These are phyloP conservation scores for Neonectria faginata DNA, from an alignment of 2,329 filamentous ascomycete genomes.

Conservation along the genomic window DNA sequence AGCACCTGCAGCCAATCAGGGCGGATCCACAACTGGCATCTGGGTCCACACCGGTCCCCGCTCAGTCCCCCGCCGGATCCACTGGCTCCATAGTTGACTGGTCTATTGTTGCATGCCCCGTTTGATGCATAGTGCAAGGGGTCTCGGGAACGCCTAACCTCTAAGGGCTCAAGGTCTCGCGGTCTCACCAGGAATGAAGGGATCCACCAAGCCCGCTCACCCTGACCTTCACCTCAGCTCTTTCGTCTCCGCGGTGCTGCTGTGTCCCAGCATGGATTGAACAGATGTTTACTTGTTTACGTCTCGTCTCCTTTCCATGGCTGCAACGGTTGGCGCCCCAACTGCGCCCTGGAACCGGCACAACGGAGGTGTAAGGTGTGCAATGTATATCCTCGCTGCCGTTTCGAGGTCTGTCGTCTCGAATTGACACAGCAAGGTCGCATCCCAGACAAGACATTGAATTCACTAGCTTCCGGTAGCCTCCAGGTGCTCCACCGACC, in stretches of 20 bases:
- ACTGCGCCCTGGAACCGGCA: background rate
- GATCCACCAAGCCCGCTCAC: conserved; percentile 18
- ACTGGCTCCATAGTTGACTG: conserved; percentile 9
- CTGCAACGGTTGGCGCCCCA: background rate
- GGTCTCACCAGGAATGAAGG: conserved; percentile 41
- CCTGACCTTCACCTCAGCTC: conserved; percentile 29
- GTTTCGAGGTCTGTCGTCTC: background rate
- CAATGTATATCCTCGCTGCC: background rate
- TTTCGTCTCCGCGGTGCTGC: conserved; percentile 6
- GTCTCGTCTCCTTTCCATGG: background rate
- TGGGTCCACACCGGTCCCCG: background rate
- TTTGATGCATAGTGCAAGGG: conserved; percentile 23
- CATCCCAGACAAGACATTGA: conserved; percentile 28
- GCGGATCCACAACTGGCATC: background rate
- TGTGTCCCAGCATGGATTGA: conserved; percentile 19
- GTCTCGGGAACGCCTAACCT: conserved; percentile 47
- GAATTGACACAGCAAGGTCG: conserved; percentile 3
- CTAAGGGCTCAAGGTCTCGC: conserved; percentile 47
- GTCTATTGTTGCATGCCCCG: background rate
- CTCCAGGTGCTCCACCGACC: conserved; percentile 25
- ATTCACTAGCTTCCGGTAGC: conserved; percentile 33
- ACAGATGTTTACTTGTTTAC: conserved; percentile 8
- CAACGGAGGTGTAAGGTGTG: background rate
- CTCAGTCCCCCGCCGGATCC: conserved; percentile 14
- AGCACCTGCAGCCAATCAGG: background rate